Evolutionary conservation across 2,329 filamentous ascomycete genomes (phyloP).

Genomic region (Talaromyces sp.): DNA sequence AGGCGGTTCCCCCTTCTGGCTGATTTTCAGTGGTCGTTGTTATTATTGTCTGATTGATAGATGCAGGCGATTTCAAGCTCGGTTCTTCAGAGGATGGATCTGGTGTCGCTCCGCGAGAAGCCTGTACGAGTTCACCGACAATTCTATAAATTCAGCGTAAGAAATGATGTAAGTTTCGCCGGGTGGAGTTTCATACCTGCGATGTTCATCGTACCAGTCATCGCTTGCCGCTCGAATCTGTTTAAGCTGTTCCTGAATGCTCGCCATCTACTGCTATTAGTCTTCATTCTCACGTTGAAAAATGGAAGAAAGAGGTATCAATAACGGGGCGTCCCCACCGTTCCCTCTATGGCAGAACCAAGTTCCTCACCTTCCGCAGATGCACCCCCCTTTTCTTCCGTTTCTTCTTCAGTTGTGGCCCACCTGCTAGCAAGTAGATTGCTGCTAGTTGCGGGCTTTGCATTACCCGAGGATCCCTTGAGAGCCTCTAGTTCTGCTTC

Average conservation of each 20-base stretch:
- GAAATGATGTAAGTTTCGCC: background rate
- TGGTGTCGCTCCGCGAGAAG: conserved; percentile 29
- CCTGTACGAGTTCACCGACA: conserved; percentile 34
- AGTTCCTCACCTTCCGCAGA: conserved; percentile 44
- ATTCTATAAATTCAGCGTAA: conserved; percentile 25
- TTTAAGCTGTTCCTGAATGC: conserved; percentile 44
- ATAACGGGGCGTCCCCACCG: conserved; percentile 42
- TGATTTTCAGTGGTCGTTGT: background rate
- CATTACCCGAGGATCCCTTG: conserved; percentile 27
- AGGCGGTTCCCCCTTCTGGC: conserved; percentile 1
- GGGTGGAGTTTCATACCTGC: conserved; percentile 25
- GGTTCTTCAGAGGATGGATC: conserved; percentile 28
- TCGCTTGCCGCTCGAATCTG: conserved; percentile 43
- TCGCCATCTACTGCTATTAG: conserved; percentile 38
- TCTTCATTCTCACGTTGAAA: conserved; percentile 21
- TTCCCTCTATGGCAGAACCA: conserved; percentile 45
- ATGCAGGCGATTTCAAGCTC: conserved; percentile 19
- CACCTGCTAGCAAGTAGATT: conserved; percentile 38
- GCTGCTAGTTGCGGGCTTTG: conserved; percentile 26
- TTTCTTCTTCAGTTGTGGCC: conserved; percentile 31
- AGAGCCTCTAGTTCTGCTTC: conserved; percentile 36
- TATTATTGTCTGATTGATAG: background rate
- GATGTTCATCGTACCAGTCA: conserved; percentile 42
- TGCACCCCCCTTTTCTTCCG: conserved; percentile 31
- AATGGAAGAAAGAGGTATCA: conserved; percentile 18